phyloP scores from a whole-genome alignment of 2,329 filamentous ascomycete species.

The Trichoderma hamatum region DNA sequence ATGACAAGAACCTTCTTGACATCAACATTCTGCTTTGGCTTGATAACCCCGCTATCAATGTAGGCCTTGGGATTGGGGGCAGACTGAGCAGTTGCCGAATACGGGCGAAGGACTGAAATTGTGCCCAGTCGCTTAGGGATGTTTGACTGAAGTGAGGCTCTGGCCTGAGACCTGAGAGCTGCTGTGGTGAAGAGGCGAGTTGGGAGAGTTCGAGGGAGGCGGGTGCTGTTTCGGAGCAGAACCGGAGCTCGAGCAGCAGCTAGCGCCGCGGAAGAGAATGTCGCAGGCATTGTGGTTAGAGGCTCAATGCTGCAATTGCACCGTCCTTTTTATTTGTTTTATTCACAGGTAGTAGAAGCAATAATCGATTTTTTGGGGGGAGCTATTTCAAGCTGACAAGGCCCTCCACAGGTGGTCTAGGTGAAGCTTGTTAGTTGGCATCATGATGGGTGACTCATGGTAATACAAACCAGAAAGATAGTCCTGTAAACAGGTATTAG shows the following conservation, averaged over 20 bases:
- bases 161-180: conserved; percentile 39
- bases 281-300: conserved; percentile 44
- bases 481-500: conserved; percentile 53
- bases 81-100: conserved; percentile 58
- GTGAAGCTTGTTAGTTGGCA: conserved; percentile 28
- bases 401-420: conserved; percentile 50
- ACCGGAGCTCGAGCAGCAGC: conserved; percentile 59
- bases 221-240: conserved; percentile 58
- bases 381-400: conserved; percentile 38
- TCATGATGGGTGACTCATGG: conserved; percentile 48
- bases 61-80: conserved; percentile 85
- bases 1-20: conserved; percentile 98
- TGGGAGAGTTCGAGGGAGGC: conserved; percentile 50
- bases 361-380: not conserved
- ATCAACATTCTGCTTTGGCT: conserved; percentile 76
- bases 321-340: conserved; percentile 35
- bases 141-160: conserved; percentile 39
- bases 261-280: conserved; percentile 46
- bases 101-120: conserved; percentile 48
- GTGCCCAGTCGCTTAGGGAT: conserved; percentile 53
- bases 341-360: not conserved
- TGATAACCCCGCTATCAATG: conserved; percentile 83
- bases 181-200: conserved; percentile 50
- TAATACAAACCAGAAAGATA: conserved; percentile 70
- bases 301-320: conserved; percentile 43